These are phyloP conservation scores for Wallacemonas sp. DNA, from an alignment of 208 protist genomes.

Conservation along the genomic window DNA sequence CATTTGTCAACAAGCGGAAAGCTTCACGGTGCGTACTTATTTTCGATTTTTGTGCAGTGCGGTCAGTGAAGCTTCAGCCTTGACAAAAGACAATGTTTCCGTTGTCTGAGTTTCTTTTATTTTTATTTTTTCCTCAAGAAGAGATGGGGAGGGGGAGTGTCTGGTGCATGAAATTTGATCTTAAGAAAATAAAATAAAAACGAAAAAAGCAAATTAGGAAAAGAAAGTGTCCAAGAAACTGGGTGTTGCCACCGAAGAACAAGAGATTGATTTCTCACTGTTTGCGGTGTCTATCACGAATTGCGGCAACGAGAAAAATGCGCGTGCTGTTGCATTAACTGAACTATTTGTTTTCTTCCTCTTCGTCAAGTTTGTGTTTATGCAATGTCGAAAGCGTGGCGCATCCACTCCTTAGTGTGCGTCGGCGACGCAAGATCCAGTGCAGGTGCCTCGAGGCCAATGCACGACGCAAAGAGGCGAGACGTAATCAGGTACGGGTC, in stretches of 20 bases:
- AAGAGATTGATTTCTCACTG: not conserved
- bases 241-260: not conserved
- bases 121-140: constrained; percentile 17
- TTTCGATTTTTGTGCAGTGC: not conserved
- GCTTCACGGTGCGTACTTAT: no score
- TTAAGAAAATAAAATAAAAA: not conserved
- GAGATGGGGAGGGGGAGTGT: not conserved
- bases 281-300: constrained; percentile 15
- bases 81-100: not conserved
- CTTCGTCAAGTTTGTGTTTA: constrained; percentile 23
- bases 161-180: not conserved
- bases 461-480: constrained; percentile 84
- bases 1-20: not conserved
- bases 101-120: constrained; percentile 23
- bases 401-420: constrained; percentile 79
- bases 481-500: constrained; percentile 97
- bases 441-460: constrained; percentile 53
- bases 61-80: not conserved
- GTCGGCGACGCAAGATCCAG: constrained; percentile 61
- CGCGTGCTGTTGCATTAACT: constrained; percentile 3
- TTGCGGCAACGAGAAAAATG: not conserved
- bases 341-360: no score
- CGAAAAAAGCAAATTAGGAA: not conserved
- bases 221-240: not conserved
- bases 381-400: constrained; percentile 31